Evolutionary conservation across 371 early-diverging fungal species (phyloP).

Genomic region (Rhizopus microsporus): DNA sequence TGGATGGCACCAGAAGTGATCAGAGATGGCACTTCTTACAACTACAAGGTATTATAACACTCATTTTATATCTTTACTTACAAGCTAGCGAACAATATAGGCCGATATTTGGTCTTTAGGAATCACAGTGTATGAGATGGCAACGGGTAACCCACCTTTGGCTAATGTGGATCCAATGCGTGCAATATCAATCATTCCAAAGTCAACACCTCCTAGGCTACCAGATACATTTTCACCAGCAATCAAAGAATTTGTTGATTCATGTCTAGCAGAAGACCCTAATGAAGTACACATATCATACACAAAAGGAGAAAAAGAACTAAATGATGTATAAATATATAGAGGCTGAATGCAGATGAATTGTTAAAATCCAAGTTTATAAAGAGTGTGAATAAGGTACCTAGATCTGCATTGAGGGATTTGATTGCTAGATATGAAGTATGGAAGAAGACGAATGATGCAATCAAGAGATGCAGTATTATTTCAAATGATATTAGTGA

Average conservation of each 20-base stretch:
- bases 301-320: background rate
- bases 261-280: constrained; percentile 88
- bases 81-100: constrained; percentile 18
- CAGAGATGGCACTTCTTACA: constrained; percentile 75
- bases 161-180: constrained; percentile 91
- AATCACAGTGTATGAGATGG: constrained; percentile 96
- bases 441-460: constrained; percentile 50
- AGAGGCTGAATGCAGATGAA: constrained; percentile 66
- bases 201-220: constrained; percentile 69
- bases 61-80: background rate
- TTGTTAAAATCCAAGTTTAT: constrained; percentile 60
- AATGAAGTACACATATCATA: constrained; percentile 56
- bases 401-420: constrained; percentile 45
- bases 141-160: constrained; percentile 93
- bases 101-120: constrained; percentile 95
- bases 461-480: constrained; percentile 41
- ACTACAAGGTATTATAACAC: constrained; percentile 61
- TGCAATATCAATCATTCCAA: constrained; percentile 88
- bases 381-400: constrained; percentile 49
- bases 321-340: background rate
- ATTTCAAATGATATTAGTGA: constrained; percentile 44
- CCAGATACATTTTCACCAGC: constrained; percentile 74
- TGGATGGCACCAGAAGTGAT: constrained; percentile 95
- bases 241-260: constrained; percentile 87
- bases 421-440: constrained; percentile 54